A percentile compares a stretch with the other conserved stretches of the same genome.
phyloP scores from a whole-genome alignment of 345 rosid genomes.

The Physaria fendleri region DNA sequence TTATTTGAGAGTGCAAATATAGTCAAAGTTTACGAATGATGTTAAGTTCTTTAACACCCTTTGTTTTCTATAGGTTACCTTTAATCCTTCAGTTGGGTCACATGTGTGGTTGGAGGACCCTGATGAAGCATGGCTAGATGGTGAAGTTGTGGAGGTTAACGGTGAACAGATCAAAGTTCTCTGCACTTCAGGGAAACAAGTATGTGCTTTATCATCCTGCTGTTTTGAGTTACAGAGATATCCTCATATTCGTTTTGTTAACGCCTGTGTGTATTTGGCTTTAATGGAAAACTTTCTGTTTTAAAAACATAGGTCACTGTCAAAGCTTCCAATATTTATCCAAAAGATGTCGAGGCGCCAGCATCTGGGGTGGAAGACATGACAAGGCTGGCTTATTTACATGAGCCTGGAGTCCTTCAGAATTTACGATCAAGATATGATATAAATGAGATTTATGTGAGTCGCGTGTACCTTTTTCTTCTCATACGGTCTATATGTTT shows the following conservation, averaged over 20 bases:
- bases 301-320: slow-evolving; percentile 47
- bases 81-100: slow-evolving; percentile 61
- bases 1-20: not conserved
- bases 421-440: slow-evolving; percentile 95
- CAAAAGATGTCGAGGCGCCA: slow-evolving; percentile 86
- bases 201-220: slow-evolving; percentile 31
- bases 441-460: slow-evolving; percentile 94
- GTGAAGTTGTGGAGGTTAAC: slow-evolving; percentile 68
- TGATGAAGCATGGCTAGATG: slow-evolving; percentile 86
- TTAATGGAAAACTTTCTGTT: too few relatives aligned
- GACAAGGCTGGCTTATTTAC: slow-evolving; percentile 97
- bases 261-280: not conserved
- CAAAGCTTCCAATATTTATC: slow-evolving; percentile 65
- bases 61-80: slow-evolving; percentile 48
- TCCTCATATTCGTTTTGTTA: not conserved
- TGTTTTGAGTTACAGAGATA: not conserved
- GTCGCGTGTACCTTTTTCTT: slow-evolving; percentile 31
- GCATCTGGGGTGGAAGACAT: slow-evolving; percentile 96
- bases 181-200: slow-evolving; percentile 84
- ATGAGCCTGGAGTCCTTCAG: slow-evolving; percentile 96
- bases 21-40: not conserved
- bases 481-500: too few relatives aligned
- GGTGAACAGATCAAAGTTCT: slow-evolving; percentile 73
- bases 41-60: slow-evolving; percentile 6
- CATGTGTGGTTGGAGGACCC: slow-evolving; percentile 94